phyloP scores from a whole-genome alignment of 1,139 yeast species.

The Hemisphaericaspora lyxosophila region DNA sequence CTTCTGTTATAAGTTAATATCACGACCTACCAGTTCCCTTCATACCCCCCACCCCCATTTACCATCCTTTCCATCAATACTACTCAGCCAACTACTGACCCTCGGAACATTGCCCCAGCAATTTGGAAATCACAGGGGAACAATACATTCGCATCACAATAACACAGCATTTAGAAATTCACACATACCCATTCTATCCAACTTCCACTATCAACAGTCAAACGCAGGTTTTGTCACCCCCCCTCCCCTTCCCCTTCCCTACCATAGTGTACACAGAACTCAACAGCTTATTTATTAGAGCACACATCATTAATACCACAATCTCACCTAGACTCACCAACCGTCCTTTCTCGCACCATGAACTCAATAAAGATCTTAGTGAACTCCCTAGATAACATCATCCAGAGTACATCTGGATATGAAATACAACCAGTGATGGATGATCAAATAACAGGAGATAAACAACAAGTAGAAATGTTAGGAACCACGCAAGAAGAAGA shows the following conservation, averaged over 20 bases:
- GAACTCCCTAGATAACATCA: slow-evolving; percentile 35
- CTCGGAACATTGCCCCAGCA: too few relatives aligned
- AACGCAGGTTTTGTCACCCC: neutral
- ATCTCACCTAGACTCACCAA: neutral
- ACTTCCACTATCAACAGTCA: neutral
- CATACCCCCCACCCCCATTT: neutral
- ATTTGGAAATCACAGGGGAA: neutral
- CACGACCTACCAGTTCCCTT: too few relatives aligned
- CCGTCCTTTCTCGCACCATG: slow-evolving; percentile 21
- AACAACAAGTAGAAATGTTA: slow-evolving; percentile 3
- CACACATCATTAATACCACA: too few relatives aligned
- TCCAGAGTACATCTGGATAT: slow-evolving; percentile 19
- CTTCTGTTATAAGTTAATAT: too few relatives aligned
- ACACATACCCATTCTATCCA: slow-evolving; percentile 2
- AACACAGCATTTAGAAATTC: neutral
- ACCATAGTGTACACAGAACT: too few relatives aligned
- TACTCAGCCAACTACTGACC: too few relatives aligned
- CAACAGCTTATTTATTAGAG: too few relatives aligned
- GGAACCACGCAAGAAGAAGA: slow-evolving; percentile 16
- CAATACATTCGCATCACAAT: neutral
- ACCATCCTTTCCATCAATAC: too few relatives aligned
- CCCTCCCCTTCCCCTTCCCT: neutral
- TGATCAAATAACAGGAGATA: slow-evolving; percentile 7
- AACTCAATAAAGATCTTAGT: slow-evolving; percentile 41
- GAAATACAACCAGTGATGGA: slow-evolving; percentile 7